phyloP scores from a whole-genome alignment of 495 filamentous ascomycete species.

The Daldinia loculata region DNA sequence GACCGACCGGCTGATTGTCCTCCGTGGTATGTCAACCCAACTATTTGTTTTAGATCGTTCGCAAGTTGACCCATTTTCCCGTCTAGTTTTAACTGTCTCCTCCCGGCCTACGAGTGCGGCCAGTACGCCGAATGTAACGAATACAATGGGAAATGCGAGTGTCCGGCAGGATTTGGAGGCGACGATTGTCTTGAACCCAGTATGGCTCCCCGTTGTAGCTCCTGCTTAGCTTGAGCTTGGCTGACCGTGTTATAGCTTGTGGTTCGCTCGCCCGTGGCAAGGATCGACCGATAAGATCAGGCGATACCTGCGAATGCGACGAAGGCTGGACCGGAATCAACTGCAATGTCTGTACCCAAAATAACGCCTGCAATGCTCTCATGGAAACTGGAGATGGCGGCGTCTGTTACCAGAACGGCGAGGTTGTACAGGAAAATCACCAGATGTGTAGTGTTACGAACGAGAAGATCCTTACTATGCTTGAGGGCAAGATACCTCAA shows the following conservation, averaged over 20 bases:
- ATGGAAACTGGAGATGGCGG: constrained; percentile 81
- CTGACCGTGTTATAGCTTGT: constrained; percentile 65
- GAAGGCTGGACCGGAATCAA: constrained; percentile 99
- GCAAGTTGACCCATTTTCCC: constrained; percentile 27
- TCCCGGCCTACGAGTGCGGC: constrained; percentile 87
- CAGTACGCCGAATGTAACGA: constrained; percentile 88
- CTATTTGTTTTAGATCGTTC: neutral
- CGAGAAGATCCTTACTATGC: constrained; percentile 83
- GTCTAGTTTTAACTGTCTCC: constrained; percentile 93
- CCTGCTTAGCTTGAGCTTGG: constrained; percentile 1
- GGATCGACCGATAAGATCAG: constrained; percentile 74
- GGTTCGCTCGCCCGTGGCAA: constrained; percentile 83
- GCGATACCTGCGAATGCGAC: constrained; percentile 80
- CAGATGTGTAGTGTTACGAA: constrained; percentile 99
- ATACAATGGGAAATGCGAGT: constrained; percentile 89
- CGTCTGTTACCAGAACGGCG: constrained; percentile 89
- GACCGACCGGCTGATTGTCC: constrained; percentile 68
- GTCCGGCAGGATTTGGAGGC: constrained; percentile 90
- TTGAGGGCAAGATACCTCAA: constrained; percentile 84
- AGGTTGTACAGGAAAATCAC: constrained; percentile 91
- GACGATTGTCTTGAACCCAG: constrained; percentile 87
- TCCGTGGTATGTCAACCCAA: constrained; percentile 61
- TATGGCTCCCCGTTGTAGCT: constrained; percentile 46
- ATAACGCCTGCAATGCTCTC: constrained; percentile 83
- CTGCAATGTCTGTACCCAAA: constrained; percentile 91